phyloP scores from a whole-genome alignment of 495 filamentous ascomycete species.

The Trichoderma gamsii region DNA sequence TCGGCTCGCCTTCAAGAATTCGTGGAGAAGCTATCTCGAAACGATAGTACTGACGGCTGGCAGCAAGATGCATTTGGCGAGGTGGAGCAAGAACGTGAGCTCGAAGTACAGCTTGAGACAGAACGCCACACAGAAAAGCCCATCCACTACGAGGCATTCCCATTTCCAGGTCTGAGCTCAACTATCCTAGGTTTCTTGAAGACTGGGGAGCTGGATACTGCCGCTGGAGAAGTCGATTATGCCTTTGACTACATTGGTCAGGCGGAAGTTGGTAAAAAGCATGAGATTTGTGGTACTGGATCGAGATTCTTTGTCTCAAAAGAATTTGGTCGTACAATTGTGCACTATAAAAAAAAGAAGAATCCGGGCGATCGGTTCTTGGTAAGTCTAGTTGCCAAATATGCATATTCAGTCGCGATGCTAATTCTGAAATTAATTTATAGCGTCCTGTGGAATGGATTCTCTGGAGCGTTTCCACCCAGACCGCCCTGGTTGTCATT shows the following conservation, averaged over 20 bases:
- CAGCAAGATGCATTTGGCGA: slow-evolving; percentile 43
- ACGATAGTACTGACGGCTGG: slow-evolving; percentile 28
- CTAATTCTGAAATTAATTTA: background rate
- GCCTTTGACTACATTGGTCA: slow-evolving; percentile 26
- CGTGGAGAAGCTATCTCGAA: slow-evolving; percentile 28
- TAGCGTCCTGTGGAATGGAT: slow-evolving; percentile 38
- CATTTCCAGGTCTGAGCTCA: slow-evolving; percentile 31
- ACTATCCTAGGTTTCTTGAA: slow-evolving; percentile 23
- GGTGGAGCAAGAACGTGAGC: slow-evolving; percentile 48
- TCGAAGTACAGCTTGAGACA: slow-evolving; percentile 43
- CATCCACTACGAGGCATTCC: slow-evolving; percentile 21
- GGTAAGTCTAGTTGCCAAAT: slow-evolving; percentile 22
- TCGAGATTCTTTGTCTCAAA: slow-evolving; percentile 31
- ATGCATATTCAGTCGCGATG: background rate
- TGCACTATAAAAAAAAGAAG: background rate
- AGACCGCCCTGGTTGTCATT: slow-evolving; percentile 46
- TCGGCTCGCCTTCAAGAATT: slow-evolving; percentile 30
- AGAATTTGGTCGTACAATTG: slow-evolving; percentile 30
- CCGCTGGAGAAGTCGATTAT: slow-evolving; percentile 22
- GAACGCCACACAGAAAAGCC: slow-evolving; percentile 43
- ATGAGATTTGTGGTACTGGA: slow-evolving; percentile 20
- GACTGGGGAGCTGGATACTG: slow-evolving; percentile 25
- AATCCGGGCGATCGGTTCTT: slow-evolving; percentile 17
- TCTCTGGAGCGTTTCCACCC: slow-evolving; percentile 26
- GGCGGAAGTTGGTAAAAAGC: slow-evolving; percentile 25